phyloP scores from a whole-genome alignment of 1,139 yeast species.

The Citeromyces siamensis region DNA sequence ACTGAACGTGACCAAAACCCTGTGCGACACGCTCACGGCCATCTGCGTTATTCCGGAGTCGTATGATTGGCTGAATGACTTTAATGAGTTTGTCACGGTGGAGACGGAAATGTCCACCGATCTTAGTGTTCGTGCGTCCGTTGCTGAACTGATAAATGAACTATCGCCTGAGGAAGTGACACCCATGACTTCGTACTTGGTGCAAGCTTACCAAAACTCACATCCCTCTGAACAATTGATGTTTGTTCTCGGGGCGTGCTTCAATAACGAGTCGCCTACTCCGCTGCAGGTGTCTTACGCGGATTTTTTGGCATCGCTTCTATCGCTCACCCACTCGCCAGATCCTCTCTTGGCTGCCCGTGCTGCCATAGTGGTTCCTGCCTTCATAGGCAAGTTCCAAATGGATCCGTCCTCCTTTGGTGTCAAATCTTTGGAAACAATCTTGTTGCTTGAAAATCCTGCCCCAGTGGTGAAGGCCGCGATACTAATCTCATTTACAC shows the following conservation, averaged over 20 bases:
- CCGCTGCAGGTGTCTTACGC: background rate
- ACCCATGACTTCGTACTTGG: conserved; percentile 17
- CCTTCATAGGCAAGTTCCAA: conserved; percentile 37
- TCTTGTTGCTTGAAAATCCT: conserved; percentile 16
- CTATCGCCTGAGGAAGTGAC: conserved; percentile 25
- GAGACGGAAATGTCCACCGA: conserved; percentile 52
- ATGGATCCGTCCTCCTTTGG: conserved; percentile 25
- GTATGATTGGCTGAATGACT: conserved; percentile 36
- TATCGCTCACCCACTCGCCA: conserved; percentile 5
- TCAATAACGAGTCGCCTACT: conserved; percentile 28
- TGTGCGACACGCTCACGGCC: background rate
- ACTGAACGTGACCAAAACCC: background rate
- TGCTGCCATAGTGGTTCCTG: conserved; percentile 38
- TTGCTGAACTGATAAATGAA: conserved; percentile 36
- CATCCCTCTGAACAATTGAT: conserved; percentile 24
- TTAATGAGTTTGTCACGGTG: conserved; percentile 58
- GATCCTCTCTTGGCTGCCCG: conserved; percentile 29
- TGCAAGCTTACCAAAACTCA: conserved; percentile 10
- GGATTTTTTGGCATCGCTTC: background rate
- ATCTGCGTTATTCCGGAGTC: background rate
- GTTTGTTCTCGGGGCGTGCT: conserved; percentile 27
- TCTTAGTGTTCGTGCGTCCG: conserved; percentile 37
- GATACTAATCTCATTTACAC: conserved; percentile 39
- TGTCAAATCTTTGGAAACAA: conserved; percentile 24
- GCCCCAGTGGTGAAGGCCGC: conserved; percentile 28